Evolutionary conservation across 2,329 filamentous ascomycete species (phyloP), one percentile per base, ranked within the genome.

Genomic region (Cercospora canescens): DNA sequence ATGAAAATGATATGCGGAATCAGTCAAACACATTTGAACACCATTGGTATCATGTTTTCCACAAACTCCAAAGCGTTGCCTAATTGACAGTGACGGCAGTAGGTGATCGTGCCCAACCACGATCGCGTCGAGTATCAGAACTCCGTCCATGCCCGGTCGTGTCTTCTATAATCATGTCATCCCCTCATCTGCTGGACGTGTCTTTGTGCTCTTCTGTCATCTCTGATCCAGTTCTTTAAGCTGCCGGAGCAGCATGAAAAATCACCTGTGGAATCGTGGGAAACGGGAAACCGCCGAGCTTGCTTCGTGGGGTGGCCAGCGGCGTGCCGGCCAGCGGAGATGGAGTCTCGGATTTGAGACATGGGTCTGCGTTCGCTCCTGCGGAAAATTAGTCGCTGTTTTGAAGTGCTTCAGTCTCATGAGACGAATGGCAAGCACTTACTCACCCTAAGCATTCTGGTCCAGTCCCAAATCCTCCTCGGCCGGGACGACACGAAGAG

Each of bases 401-500:
- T 8, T n/a, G n/a, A n/a, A n/a, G n/a, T n/a, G n/a, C n/a, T n/a
- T n/a, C 2, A 35, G 4, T 2, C 12, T 12, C 12, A 12, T 4
- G 21, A 9, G 21, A 12, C 28, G 32, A 30, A 7, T 9, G 2
- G n/a, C 3, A 6, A 16, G 30, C 35, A 61, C 37, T 35, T 28
- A 66, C 60, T 58, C 64, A 63, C 59, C 65, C 74, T 77, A 83
- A 70, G 82, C 81, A 64, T 82, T 78, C 74, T 78, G 77, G 69
- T 83, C 80, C 64, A 85, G 73, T 56, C 83, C 83, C 69, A 85
- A 76, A 72, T 84, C 82, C 67, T 83, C 81, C 71, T 79, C 76
- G 35, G 83, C 83, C 21, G 82, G 81, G 39, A 85, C 83, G 56
- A 85, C 83, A 72, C 83, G 83, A 62, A 85, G 77, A 35, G 92